Evolutionary conservation across 192 early-diverging fungal species (phyloP), one percentile per base, ranked within the genome.

Genomic region (Coemansia sp.): DNA sequence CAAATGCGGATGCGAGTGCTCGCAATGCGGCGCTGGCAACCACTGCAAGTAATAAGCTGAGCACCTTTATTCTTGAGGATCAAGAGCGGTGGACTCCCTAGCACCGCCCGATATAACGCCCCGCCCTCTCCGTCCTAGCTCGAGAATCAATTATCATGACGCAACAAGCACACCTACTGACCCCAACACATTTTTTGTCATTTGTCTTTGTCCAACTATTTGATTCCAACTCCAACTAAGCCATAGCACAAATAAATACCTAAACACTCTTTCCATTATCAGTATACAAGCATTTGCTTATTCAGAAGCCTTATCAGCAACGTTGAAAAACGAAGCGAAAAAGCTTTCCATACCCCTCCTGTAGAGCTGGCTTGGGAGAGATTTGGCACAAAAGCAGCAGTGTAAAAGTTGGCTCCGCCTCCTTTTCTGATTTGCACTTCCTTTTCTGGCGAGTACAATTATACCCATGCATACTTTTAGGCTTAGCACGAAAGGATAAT

Each of bases 401-500:
- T 51, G 7, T 22, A 2, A 7, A 51, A 22, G 20, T n/a, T 9
- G n/a, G 18, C 46, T 49, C 20, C 20, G 49, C 49, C 49, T 51
- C 49, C 1, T 20, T 51, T 51, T 51, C 49, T 51, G 49, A 51
- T 51, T 51, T 51, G 49, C 2, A 20, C 20, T 51, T 22, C 47
- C 47, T 5, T 49, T 9, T 49, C 8, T 24, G 20, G n/a, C 49
- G 9, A 51, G 49, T 10, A 38, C 36, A 38, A 38, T 38, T 10
- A 38, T 10, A 1, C 36, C 7, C 36, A 38, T 24, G 22, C 2
- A 43, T 18, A 20, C 12, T 33, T 41, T 64, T 64, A 22, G 34
- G 59, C 59, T 61, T 52, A 52, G 49, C 20, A 52, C 49, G 20
- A 22, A 52, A 60, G 57, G 33, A 60, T 60, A 60, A 60, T 60